These are phyloP conservation scores for Vanrija humicola DNA, from an alignment of 1,284 basidiomycete genomes.

Conservation along the genomic window DNA sequence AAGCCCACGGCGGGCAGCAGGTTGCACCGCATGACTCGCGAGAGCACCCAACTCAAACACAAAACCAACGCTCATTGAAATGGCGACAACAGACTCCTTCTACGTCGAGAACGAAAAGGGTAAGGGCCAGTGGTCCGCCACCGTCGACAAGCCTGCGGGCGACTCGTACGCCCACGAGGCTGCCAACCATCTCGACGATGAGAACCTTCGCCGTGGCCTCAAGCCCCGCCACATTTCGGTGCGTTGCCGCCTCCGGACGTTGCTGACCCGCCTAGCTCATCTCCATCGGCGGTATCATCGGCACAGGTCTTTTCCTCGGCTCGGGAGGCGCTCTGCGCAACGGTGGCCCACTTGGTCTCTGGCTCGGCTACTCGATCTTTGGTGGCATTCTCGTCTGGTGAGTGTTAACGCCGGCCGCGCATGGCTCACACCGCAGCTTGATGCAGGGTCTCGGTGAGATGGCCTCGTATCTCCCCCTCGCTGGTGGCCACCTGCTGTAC, in stretches of 20 bases:
- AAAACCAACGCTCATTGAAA: too few species aligned
- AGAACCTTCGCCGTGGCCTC: not conserved
- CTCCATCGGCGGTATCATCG: not conserved
- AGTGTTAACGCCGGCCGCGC: not conserved
- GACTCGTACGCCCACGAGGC: too few species aligned
- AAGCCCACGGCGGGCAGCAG: too few species aligned
- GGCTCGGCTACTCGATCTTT: not conserved
- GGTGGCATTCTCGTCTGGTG: not conserved
- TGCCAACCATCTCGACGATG: too few species aligned
- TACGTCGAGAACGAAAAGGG: too few species aligned
- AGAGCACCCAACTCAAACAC: too few species aligned
- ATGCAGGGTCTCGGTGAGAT: constrained; percentile 25
- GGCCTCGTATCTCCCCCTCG: constrained; percentile 39
- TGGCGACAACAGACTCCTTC: too few species aligned
- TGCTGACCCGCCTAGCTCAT: not conserved
- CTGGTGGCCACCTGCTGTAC: constrained; percentile 67
- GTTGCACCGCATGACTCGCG: too few species aligned
- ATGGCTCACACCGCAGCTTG: not conserved
- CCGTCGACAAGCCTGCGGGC: too few species aligned
- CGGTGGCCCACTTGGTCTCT: constrained; percentile 1
- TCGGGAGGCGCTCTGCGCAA: not conserved
- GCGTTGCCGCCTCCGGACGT: not conserved
- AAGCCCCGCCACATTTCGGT: not conserved
- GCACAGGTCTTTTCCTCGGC: constrained; percentile 4
- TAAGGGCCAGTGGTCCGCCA: too few species aligned